These are phyloP conservation scores for Raffaelea deltoideospora DNA, from an alignment of 2,329 filamentous ascomycete species.

Conservation along the genomic window DNA sequence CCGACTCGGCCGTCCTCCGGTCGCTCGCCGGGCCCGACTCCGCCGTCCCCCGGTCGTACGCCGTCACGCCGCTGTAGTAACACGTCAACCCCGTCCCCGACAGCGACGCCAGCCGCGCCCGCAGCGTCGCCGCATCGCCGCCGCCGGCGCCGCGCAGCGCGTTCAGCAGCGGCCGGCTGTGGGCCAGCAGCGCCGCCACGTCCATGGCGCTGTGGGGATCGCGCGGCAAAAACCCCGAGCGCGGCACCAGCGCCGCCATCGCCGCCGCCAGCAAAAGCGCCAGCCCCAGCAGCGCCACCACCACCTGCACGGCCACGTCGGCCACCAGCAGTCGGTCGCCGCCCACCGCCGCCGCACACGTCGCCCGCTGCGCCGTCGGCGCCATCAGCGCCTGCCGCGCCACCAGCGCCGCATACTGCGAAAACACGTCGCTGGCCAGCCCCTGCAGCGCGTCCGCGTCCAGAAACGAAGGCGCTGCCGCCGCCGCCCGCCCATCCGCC, in stretches of 20 bases:
- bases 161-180: conserved; percentile 20
- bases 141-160: conserved; percentile 19
- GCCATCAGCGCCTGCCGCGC: conserved; percentile 17
- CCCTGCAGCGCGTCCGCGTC: conserved; percentile 11
- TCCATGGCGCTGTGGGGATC: conserved; percentile 19
- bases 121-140: conserved; percentile 14
- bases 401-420: conserved; percentile 19
- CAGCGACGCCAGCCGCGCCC: conserved; percentile 14
- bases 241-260: conserved; percentile 14
- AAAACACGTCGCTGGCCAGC: conserved; percentile 17
- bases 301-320: conserved; percentile 15
- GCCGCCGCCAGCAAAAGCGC: conserved; percentile 12
- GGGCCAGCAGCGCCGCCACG: conserved; percentile 19
- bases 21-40: no score
- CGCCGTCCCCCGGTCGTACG: conserved; percentile 14
- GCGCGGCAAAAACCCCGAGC: conserved; percentile 19
- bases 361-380: conserved; percentile 6
- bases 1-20: conserved; percentile 7
- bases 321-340: conserved; percentile 18
- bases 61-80: conserved; percentile 20
- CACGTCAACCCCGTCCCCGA: conserved; percentile 13
- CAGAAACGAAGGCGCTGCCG: conserved; percentile 12
- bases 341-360: conserved; percentile 13
- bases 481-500: conserved; percentile 8
- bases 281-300: conserved; percentile 15